A percentile compares a stretch with the other conserved stretches of the same genome.
phyloP scores from a whole-genome alignment of 352 stramenopile genomes.

The Globisporangium mamillatum region DNA sequence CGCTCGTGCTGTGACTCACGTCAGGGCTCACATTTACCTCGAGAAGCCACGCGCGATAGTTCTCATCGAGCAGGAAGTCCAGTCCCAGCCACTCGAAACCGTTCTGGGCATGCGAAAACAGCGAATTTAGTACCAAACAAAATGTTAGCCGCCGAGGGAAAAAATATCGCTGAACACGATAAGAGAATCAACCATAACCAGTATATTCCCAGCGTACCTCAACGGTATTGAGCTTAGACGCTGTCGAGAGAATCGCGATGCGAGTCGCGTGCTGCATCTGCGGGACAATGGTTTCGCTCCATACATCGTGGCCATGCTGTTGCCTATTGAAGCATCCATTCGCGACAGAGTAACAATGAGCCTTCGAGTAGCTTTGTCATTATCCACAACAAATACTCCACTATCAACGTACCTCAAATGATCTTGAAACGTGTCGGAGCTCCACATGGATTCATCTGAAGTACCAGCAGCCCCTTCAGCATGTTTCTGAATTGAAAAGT shows the following conservation, averaged over 20 bases:
- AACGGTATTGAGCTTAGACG: slow-evolving; percentile 42
- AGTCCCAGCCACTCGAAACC: slow-evolving; percentile 88
- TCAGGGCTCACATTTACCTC: slow-evolving; percentile 89
- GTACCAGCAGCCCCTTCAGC: slow-evolving; percentile 9
- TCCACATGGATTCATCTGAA: slow-evolving; percentile 55
- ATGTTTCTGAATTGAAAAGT: slow-evolving; percentile 83
- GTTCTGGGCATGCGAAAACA: slow-evolving; percentile 25
- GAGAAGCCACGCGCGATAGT: slow-evolving; percentile 60
- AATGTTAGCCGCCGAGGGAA: neutral
- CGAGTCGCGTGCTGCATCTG: slow-evolving; percentile 55
- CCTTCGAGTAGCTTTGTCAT: neutral
- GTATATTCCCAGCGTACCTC: slow-evolving; percentile 34
- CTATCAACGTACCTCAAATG: slow-evolving; percentile 30
- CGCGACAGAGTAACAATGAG: neutral
- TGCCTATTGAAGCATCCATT: slow-evolving; percentile 14
- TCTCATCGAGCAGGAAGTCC: slow-evolving; percentile 75
- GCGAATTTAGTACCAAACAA: neutral
- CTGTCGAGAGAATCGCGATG: slow-evolving; percentile 35
- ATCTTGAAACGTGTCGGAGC: slow-evolving; percentile 35
- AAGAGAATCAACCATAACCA: neutral
- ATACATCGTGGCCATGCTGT: slow-evolving; percentile 41
- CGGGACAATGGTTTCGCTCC: slow-evolving; percentile 41
- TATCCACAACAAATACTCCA: neutral
- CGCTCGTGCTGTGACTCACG: slow-evolving; percentile 70
- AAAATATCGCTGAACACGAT: neutral